A percentile compares a stretch with the other conserved stretches of the same genome.
Conservation (phyloP, 192 early-diverging fungal genomes). For the Gorgonomyces haynaldii region DNA sequence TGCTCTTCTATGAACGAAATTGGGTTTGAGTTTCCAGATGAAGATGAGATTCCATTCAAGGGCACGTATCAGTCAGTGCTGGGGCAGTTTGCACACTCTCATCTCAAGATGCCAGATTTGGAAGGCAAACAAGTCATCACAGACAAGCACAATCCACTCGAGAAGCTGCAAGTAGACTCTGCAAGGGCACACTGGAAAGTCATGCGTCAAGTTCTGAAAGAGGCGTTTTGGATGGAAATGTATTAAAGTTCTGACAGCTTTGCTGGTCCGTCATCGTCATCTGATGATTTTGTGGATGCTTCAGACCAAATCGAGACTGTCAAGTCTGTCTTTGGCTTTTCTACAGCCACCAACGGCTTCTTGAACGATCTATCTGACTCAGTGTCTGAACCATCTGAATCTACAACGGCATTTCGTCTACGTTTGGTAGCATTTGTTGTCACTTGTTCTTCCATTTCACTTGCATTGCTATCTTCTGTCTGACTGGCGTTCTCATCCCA, state of each 20-base stretch:
- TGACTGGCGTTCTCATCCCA: too few relatives aligned
- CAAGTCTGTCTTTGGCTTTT: too few relatives aligned
- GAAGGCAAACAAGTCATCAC: conserved; percentile 26
- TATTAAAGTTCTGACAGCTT: background rate
- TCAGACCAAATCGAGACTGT: too few relatives aligned
- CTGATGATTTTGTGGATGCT: too few relatives aligned
- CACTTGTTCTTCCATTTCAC: too few relatives aligned
- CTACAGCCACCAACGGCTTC: too few relatives aligned
- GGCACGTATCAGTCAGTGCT: conserved; percentile 31
- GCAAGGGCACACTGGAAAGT: conserved; percentile 62
- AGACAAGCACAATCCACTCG: conserved; percentile 52
- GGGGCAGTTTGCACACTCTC: conserved; percentile 27
- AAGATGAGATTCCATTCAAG: conserved; percentile 32
- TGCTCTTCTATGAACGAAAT: conserved; percentile 1
- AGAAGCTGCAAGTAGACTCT: conserved; percentile 38
- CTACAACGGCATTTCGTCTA: too few relatives aligned
- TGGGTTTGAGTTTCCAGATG: conserved; percentile 43
- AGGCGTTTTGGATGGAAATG: conserved; percentile 1
- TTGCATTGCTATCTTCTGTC: too few relatives aligned
- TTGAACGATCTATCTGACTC: too few relatives aligned
- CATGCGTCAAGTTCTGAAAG: conserved; percentile 56
- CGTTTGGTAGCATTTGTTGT: too few relatives aligned
- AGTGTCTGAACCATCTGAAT: too few relatives aligned
- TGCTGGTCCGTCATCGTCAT: background rate
- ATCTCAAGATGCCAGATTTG: background rate